Evolutionary conservation across 495 filamentous ascomycete genomes (phyloP).

Genomic region (Penicillium diatomitis): DNA sequence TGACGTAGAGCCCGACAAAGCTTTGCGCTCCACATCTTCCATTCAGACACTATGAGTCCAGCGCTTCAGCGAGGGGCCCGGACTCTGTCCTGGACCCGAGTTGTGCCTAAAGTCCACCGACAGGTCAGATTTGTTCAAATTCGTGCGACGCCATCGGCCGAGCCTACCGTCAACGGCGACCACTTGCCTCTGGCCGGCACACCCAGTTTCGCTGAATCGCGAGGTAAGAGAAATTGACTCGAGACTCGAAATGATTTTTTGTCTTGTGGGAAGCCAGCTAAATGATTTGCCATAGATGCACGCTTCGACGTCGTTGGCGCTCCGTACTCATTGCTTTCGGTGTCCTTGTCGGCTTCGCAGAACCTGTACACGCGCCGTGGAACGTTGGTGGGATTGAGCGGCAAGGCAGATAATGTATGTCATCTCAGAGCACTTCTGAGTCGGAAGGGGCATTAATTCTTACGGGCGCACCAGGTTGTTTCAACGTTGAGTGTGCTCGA

Average conservation of each 20-base stretch:
- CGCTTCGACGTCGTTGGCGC: constrained; percentile 86
- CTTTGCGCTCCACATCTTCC: constrained; percentile 4
- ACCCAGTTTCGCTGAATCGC: constrained; percentile 31
- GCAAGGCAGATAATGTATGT: constrained; percentile 80
- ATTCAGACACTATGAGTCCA: constrained; percentile 24
- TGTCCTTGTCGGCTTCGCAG: constrained; percentile 85
- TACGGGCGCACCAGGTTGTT: constrained; percentile 44
- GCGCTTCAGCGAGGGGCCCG: constrained; percentile 30
- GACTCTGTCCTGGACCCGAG: constrained; percentile 30
- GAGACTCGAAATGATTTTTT: background rate
- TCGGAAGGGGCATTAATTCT: background rate
- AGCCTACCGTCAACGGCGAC: constrained; percentile 29
- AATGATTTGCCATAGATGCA: constrained; percentile 53
- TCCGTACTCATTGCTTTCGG: constrained; percentile 85
- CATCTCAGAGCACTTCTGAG: background rate
- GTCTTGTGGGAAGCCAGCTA: background rate
- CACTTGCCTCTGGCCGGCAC: constrained; percentile 32
- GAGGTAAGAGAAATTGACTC: constrained; percentile 19
- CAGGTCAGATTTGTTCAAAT: constrained; percentile 37
- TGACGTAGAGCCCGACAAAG: constrained; percentile 24
- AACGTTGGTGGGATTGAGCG: constrained; percentile 81
- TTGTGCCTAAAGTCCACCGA: constrained; percentile 22
- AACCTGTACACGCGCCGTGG: constrained; percentile 85
- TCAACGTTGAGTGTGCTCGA: constrained; percentile 83
- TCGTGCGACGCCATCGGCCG: constrained; percentile 32